Percentiles rank a stretch among this genome's conserved stretches.
phyloP scores from a whole-genome alignment of 2,329 filamentous ascomycete species.

The Waltergamsia citrina region DNA sequence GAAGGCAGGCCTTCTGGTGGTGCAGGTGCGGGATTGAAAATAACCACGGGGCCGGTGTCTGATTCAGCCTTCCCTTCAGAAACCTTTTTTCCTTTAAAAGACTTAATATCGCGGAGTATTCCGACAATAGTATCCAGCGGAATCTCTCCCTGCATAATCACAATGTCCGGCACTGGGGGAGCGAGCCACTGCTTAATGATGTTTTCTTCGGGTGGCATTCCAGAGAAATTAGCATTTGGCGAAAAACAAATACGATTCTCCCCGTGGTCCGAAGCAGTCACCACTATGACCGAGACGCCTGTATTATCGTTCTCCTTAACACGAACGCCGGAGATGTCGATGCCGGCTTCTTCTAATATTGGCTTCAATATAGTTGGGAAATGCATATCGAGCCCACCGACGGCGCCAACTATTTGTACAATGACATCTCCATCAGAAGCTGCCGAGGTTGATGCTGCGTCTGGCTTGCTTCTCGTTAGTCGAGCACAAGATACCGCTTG shows the following conservation, averaged over 20 bases:
- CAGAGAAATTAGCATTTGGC: neutral
- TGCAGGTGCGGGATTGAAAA: neutral
- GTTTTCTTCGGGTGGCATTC: neutral
- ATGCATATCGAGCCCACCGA: neutral
- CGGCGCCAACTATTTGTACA: neutral
- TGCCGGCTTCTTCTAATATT: too few relatives aligned
- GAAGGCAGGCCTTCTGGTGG: neutral
- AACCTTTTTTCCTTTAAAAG: neutral
- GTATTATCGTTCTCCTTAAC: neutral
- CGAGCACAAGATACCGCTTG: neutral
- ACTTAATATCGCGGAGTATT: neutral
- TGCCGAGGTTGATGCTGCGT: neutral
- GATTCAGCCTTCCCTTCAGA: neutral
- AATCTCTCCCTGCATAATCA: neutral
- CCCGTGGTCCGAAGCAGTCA: neutral
- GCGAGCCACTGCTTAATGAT: neutral
- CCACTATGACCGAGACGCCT: neutral
- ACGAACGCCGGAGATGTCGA: neutral
- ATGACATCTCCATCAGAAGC: neutral
- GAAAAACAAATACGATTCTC: slow-evolving; percentile 1
- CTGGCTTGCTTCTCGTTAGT: neutral
- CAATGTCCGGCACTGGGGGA: neutral
- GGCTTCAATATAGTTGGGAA: too few relatives aligned
- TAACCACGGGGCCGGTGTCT: neutral
- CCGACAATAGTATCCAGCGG: neutral